phyloP scores from a whole-genome alignment of 73 alveolate species.

The Symbiodinium natans region DNA sequence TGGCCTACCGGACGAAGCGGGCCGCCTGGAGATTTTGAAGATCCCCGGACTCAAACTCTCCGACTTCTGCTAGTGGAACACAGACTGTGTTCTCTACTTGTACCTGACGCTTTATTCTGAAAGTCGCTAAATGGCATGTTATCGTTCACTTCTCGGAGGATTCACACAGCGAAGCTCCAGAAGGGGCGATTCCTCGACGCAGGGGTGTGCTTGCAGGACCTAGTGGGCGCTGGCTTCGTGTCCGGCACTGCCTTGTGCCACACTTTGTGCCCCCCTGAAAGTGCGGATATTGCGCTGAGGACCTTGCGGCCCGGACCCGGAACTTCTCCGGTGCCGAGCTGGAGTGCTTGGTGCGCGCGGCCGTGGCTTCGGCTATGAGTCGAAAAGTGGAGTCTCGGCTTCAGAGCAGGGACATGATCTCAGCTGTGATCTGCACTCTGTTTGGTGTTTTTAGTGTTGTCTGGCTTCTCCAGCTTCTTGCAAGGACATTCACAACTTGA shows the following conservation, averaged over 20 bases:
- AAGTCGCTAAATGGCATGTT: too few species aligned
- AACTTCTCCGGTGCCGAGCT: conserved; percentile 97
- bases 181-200: neutral
- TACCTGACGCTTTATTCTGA: too few species aligned
- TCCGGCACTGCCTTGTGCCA: too few species aligned
- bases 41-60: conserved; percentile 96
- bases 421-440: neutral
- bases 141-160: too few species aligned
- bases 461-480: neutral
- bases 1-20: conserved; percentile 99
- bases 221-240: too few species aligned
- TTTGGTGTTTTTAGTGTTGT: neutral
- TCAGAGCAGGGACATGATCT: too few species aligned
- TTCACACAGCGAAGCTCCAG: neutral
- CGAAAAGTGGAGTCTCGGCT: neutral
- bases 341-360: conserved; percentile 57
- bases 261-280: too few species aligned
- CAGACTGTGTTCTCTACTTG: too few species aligned
- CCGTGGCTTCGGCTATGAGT: neutral
- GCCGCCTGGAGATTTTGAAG: conserved; percentile 98
- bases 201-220: neutral
- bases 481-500: neutral
- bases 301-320: conserved; percentile 94
- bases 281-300: too few species aligned
- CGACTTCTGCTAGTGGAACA: conserved; percentile 98